A percentile compares a stretch with the other conserved stretches of the same genome.
phyloP scores from a whole-genome alignment of 2,329 filamentous ascomycete species.

The Rhytidhysteron rufulum region DNA sequence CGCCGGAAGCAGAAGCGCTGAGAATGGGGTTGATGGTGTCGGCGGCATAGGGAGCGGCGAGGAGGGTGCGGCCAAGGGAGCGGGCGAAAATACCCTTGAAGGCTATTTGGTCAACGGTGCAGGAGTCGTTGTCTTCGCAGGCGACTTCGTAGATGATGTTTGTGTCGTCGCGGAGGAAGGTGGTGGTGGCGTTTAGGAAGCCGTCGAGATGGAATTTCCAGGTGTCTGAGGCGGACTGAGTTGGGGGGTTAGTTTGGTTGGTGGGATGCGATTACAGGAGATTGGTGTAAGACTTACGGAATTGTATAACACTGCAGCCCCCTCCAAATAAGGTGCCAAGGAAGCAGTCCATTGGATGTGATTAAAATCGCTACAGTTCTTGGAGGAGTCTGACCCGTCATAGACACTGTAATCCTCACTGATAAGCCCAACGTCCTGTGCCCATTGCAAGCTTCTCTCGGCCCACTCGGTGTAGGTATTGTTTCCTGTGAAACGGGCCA shows the following conservation, averaged over 20 bases:
- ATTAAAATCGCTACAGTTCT: slow-evolving; percentile 48
- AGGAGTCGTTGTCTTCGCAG: slow-evolving; percentile 57
- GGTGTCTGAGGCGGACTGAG: slow-evolving; percentile 12
- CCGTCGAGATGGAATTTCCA: slow-evolving; percentile 18
- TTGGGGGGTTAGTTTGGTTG: slow-evolving; percentile 15
- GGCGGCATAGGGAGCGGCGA: slow-evolving; percentile 15
- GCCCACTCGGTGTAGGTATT: slow-evolving; percentile 56
- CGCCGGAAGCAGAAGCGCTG: slow-evolving; percentile 17
- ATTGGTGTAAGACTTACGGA: slow-evolving; percentile 31
- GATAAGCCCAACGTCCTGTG: slow-evolving; percentile 44
- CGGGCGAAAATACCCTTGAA: slow-evolving; percentile 57
- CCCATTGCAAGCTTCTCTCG: slow-evolving; percentile 56
- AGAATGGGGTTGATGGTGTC: slow-evolving; percentile 14
- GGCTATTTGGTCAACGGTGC: slow-evolving; percentile 61
- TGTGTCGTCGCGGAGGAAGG: slow-evolving; percentile 44
- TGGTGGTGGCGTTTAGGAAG: slow-evolving; percentile 13
- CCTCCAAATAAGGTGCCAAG: slow-evolving; percentile 47
- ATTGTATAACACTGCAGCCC: slow-evolving; percentile 52
- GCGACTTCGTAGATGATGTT: slow-evolving; percentile 63
- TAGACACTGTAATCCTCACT: slow-evolving; percentile 46
- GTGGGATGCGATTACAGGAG: slow-evolving; percentile 22
- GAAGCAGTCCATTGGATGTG: slow-evolving; percentile 51
- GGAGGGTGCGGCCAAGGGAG: slow-evolving; percentile 19
- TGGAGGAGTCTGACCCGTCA: slow-evolving; percentile 41
- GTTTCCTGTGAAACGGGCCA: slow-evolving; percentile 65